Conservation (phyloP, 1,284 basidiomycete genomes). For the Boletus semigastroideus region DNA sequence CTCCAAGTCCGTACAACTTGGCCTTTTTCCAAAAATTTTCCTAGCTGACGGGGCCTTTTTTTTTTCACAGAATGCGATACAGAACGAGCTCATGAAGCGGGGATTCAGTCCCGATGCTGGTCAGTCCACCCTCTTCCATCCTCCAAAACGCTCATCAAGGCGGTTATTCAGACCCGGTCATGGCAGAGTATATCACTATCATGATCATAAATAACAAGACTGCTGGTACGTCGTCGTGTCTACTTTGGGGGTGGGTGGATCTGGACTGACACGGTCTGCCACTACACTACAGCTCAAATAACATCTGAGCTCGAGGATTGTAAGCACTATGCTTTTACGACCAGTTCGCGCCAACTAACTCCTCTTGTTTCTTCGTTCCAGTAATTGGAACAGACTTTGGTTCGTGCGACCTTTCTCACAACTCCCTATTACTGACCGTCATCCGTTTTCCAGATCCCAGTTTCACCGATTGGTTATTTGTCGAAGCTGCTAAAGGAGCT, state of each 20-base stretch:
- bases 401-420: conserved; percentile 33
- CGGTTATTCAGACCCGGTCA: conserved; percentile 64
- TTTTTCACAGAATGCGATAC: conserved; percentile 64
- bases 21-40: background rate
- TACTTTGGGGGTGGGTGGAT: background rate
- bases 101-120: conserved; percentile 78
- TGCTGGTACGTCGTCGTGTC: conserved; percentile 59
- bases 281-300: conserved; percentile 64
- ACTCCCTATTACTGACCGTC: conserved; percentile 5
- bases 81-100: conserved; percentile 75
- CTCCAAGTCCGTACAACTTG: conserved; percentile 57
- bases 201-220: conserved; percentile 92
- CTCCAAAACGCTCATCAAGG: conserved; percentile 4
- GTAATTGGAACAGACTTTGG: conserved; percentile 81
- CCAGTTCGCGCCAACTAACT: conserved; percentile 20
- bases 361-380: conserved; percentile 28
- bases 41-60: conserved; percentile 16
- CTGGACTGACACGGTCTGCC: conserved; percentile 14
- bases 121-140: conserved; percentile 35
- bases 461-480: conserved; percentile 85
- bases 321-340: conserved; percentile 41
- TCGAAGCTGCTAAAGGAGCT: conserved; percentile 69
- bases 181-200: conserved; percentile 90
- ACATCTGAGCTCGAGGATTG: conserved; percentile 78
- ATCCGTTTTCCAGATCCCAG: conserved; percentile 51